A percentile compares a stretch with the other conserved stretches of the same genome.
These are phyloP conservation scores for Hemisphaericaspora xylanilytica DNA, from an alignment of 1,139 yeast genomes.

Conservation along the genomic window DNA sequence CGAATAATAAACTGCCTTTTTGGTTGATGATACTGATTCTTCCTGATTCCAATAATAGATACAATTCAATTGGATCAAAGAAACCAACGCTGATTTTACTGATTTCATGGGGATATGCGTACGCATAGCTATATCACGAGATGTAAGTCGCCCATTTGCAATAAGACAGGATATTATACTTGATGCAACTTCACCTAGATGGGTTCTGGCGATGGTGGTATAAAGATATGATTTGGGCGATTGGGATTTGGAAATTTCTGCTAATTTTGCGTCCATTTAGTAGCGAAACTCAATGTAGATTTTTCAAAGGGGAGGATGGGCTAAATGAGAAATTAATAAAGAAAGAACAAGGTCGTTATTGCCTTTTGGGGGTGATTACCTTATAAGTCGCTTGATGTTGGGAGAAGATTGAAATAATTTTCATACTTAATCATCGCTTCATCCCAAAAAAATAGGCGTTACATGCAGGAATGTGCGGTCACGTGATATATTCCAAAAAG, in stretches of 20 bases:
- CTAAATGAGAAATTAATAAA: too few species aligned
- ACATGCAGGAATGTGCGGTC: neutral
- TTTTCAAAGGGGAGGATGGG: neutral
- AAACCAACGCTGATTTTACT: slow-evolving; percentile 58
- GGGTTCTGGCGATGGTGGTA: slow-evolving; percentile 51
- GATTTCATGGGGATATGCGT: slow-evolving; percentile 41
- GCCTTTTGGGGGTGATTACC: too few species aligned
- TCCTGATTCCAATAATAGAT: slow-evolving; percentile 53
- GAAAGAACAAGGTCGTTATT: too few species aligned
- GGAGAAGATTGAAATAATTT: neutral
- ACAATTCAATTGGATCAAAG: slow-evolving; percentile 66
- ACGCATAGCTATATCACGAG: slow-evolving; percentile 44
- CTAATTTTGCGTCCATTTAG: slow-evolving; percentile 16
- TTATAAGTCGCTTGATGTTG: too few species aligned
- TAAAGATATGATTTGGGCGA: slow-evolving; percentile 63
- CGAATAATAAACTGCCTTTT: slow-evolving; percentile 45
- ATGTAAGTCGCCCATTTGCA: slow-evolving; percentile 57
- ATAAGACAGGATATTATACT: slow-evolving; percentile 51
- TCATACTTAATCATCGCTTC: neutral
- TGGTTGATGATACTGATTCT: slow-evolving; percentile 15
- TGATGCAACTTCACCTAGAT: slow-evolving; percentile 66
- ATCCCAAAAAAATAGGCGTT: neutral
- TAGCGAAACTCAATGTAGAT: too few species aligned
- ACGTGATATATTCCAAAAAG: too few species aligned
- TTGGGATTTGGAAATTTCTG: slow-evolving; percentile 38